Percentiles rank a stretch among this genome's conserved stretches.
These are phyloP conservation scores for Calonectria pseudoreteaudii DNA, from an alignment of 2,329 filamentous ascomycete genomes.

Conservation along the genomic window DNA sequence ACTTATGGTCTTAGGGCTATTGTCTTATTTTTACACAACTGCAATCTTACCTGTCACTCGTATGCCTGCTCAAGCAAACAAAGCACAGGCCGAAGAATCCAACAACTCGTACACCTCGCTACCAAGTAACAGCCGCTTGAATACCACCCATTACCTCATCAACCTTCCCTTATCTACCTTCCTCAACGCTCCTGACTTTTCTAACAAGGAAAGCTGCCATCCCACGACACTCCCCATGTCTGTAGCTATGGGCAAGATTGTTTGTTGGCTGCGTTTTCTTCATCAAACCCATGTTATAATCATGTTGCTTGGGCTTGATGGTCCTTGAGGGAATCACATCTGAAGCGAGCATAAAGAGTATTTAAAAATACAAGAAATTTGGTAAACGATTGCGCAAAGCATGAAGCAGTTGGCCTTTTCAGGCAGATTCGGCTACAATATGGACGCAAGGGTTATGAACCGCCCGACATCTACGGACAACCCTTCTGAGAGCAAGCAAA, in stretches of 20 bases:
- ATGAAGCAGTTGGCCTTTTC: neutral
- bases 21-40: no score
- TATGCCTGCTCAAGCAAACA: no score
- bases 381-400: neutral
- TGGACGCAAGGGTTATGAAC: neutral
- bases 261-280: neutral
- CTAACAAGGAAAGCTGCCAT: no score
- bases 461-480: neutral
- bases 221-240: no score
- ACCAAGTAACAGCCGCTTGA: no score
- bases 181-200: no score
- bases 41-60: no score
- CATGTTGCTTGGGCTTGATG: neutral
- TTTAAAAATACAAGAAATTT: neutral
- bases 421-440: neutral
- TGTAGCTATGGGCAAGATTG: neutral
- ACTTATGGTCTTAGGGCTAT: no score
- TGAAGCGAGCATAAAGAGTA: neutral
- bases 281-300: neutral
- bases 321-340: neutral
- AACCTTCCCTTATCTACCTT: no score
- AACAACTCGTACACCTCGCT: no score
- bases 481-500: neutral
- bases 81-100: no score
- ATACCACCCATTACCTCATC: no score